Evolutionary conservation across 805 yeast species (phyloP).

Genomic region (Helenozyma rhizophorensis): DNA sequence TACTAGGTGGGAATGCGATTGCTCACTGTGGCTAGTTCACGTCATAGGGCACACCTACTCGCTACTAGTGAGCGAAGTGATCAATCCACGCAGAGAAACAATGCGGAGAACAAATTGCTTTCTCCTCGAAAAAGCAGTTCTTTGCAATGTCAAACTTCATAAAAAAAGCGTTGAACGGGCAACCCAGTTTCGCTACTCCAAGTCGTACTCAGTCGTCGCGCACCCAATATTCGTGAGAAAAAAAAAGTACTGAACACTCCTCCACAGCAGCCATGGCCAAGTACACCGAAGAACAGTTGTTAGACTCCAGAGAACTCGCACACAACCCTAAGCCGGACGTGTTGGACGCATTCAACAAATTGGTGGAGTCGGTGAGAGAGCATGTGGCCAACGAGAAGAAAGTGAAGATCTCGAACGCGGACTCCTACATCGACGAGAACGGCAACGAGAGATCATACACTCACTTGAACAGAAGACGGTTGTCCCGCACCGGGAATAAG

Average conservation of each 20-base stretch:
- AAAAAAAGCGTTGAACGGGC: no score
- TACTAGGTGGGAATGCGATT: no score
- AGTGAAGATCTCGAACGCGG: slow-evolving; percentile 35
- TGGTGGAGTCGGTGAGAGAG: slow-evolving; percentile 65
- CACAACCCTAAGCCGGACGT: slow-evolving; percentile 60
- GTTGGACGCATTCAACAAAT: slow-evolving; percentile 57
- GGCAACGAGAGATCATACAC: slow-evolving; percentile 43
- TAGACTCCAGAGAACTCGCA: slow-evolving; percentile 53
- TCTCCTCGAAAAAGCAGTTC: no score
- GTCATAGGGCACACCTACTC: no score
- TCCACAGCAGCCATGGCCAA: slow-evolving; percentile 36
- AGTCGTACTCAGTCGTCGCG: slow-evolving; percentile 8
- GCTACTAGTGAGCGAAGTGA: no score
- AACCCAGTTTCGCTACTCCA: no score
- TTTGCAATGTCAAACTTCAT: no score
- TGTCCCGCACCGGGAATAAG: slow-evolving; percentile 41
- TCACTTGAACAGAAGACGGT: slow-evolving; percentile 57
- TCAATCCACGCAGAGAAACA: no score
- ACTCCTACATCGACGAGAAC: slow-evolving; percentile 41
- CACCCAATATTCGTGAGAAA: slow-evolving; percentile 7
- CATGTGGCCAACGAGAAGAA: slow-evolving; percentile 27
- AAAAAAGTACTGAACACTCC: not conserved
- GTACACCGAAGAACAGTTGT: slow-evolving; percentile 70
- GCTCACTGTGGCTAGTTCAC: no score
- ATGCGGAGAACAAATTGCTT: no score